Evolutionary conservation across 371 early-diverging fungal species (phyloP).

Genomic region (Mortierella sp.): DNA sequence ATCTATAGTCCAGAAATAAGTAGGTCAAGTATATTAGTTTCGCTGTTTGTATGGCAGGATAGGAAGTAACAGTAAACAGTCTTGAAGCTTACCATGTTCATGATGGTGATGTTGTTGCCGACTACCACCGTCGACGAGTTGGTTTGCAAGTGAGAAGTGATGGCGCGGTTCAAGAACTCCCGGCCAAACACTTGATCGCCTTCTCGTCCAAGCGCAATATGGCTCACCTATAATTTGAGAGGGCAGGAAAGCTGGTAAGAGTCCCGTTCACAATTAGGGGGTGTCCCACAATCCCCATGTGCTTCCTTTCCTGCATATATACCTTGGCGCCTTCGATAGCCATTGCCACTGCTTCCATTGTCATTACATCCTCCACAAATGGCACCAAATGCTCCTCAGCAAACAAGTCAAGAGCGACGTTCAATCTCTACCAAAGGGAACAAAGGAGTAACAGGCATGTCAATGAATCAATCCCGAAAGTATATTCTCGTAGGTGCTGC

Average conservation of each 20-base stretch:
- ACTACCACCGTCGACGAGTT: conserved; percentile 67
- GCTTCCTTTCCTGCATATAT: not conserved
- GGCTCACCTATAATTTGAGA: conserved; percentile 47
- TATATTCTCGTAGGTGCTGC: not conserved
- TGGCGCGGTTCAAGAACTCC: conserved; percentile 67
- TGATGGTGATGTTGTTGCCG: conserved; percentile 69
- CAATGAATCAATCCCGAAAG: not conserved
- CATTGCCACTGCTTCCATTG: conserved; percentile 70
- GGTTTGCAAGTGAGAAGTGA: conserved; percentile 72
- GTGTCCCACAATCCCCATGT: not conserved
- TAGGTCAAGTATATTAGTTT: too few species aligned
- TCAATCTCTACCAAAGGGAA: conserved; percentile 57
- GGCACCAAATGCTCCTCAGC: conserved; percentile 63
- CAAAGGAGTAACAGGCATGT: not conserved
- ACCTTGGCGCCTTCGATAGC: conserved; percentile 70
- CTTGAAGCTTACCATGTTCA: conserved; percentile 66
- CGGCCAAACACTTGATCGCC: conserved; percentile 68
- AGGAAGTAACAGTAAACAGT: too few species aligned
- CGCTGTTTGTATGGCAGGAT: too few species aligned
- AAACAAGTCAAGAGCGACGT: conserved; percentile 63
- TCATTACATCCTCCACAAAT: conserved; percentile 71
- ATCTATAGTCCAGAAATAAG: conserved; percentile 49
- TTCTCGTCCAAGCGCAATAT: conserved; percentile 66
- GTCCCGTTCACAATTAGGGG: not conserved
- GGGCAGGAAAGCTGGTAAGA: conserved; percentile 13